Base-by-base conservation (phyloP, 1,139 yeast genomes). In the Wickerhamomyces sp. region DNA sequence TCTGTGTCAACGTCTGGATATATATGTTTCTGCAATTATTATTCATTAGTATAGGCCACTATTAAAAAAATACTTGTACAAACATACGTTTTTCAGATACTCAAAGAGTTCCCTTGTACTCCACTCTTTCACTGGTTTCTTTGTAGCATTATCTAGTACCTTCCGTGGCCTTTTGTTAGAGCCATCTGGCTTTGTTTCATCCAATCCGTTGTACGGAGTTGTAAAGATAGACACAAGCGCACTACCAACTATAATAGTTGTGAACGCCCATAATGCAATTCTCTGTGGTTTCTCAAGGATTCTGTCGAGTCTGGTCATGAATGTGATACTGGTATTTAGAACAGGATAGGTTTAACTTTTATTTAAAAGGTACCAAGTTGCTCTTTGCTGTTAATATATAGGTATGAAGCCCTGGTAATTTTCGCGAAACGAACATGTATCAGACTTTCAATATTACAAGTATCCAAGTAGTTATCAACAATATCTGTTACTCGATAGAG, bases 1-100 rank as follows among this genome's bases (percentile, higher is more conserved):
- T 18, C 26, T 15, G 44, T 42, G 10, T 48, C 49, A 9, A 48
- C 40, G 29, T 45, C 49, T n/a, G 52, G 52, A 28, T 46, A 46
- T 7, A 48, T 47, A 19, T 43, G 43, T 33, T 48, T 43, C 51
- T 47, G 25, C 13, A 7, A 14, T 5, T 24, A 10, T 24, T n/a
- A n/a, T 10, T 29, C 9, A 5, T 22, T 31, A 22, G 28, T 31
- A 9, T 7, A 6, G 26, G 15, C 2, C 14, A 13, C 3, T 29
- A 5, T 18, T 13, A 9, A 18, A 18, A 19, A 29, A 16, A 3
- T 18, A 5, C 2, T 17, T 12, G 5, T 18, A 18, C 7, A 15
- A 15, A 32, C 35, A 13, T 17, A 32, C 35, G n/a, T 32, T 14
- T 32, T 15, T 32, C 28, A 32, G n/a, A 12, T 16, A 32, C 4